Conservation (phyloP, 2,329 filamentous ascomycete genomes). For the Pseudopithomyces chartarum region DNA sequence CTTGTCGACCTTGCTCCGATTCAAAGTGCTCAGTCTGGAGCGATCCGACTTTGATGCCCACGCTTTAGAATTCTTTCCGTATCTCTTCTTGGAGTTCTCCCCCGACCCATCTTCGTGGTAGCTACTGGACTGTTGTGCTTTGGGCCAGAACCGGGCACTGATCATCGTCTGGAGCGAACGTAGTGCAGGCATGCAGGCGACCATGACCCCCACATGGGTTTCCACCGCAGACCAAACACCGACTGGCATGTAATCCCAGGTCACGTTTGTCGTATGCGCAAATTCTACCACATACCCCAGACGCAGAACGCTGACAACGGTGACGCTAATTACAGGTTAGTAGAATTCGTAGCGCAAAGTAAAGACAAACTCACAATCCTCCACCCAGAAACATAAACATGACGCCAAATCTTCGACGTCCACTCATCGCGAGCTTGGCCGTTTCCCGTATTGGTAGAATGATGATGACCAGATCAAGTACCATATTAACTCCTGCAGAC, state of each 20-base stretch:
- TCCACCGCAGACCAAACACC: conserved; percentile 35
- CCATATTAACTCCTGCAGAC: conserved; percentile 37
- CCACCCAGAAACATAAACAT: conserved; percentile 47
- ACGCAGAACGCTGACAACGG: conserved; percentile 50
- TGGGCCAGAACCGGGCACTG: not conserved
- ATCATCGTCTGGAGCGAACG: conserved; percentile 17
- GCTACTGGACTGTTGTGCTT: too few relatives aligned
- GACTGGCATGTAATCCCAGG: conserved; percentile 36
- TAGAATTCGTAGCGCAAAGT: not conserved
- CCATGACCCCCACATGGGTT: conserved; percentile 29
- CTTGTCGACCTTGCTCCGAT: too few relatives aligned
- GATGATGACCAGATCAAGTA: conserved; percentile 36
- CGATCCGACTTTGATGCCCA: too few relatives aligned
- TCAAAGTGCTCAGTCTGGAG: too few relatives aligned
- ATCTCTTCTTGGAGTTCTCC: too few relatives aligned
- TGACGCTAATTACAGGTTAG: conserved; percentile 39
- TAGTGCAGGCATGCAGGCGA: conserved; percentile 30
- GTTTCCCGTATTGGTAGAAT: conserved; percentile 37
- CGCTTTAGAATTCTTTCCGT: too few relatives aligned
- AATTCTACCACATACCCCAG: conserved; percentile 51
- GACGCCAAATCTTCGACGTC: conserved; percentile 36
- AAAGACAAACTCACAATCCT: conserved; percentile 41
- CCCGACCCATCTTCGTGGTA: too few relatives aligned
- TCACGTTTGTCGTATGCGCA: conserved; percentile 47
- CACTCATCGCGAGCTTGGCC: conserved; percentile 31